phyloP scores from a whole-genome alignment of 805 yeast species.

The Blastobotrys mokoenaii region DNA sequence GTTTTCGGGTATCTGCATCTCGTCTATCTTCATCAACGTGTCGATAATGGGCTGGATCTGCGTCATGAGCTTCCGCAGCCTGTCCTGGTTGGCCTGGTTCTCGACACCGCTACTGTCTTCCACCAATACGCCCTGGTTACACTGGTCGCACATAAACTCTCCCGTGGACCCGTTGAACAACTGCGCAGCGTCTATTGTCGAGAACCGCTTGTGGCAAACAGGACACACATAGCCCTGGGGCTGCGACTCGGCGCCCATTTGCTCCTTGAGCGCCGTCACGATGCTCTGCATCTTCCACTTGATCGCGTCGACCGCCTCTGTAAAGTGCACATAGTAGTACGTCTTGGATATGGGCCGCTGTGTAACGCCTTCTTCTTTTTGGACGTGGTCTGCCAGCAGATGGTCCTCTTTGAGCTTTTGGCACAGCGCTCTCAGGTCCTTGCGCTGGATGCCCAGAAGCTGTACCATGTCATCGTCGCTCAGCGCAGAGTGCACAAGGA shows the following conservation, averaged over 20 bases:
- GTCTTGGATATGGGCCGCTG: conserved; percentile 63
- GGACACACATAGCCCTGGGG: conserved; percentile 95
- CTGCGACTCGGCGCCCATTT: conserved; percentile 73
- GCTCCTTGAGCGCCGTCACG: conserved; percentile 70
- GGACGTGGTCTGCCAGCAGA: conserved; percentile 51
- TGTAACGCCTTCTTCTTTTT: conserved; percentile 49
- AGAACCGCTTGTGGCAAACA: conserved; percentile 68
- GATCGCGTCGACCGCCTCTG: conserved; percentile 90
- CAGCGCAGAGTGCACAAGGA: conserved; percentile 77
- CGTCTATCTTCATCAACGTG: conserved; percentile 74
- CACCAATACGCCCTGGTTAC: conserved; percentile 55
- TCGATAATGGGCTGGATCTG: conserved; percentile 85
- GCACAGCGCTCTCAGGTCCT: conserved; percentile 77
- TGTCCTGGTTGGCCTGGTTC: conserved; percentile 71
- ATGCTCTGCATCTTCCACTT: conserved; percentile 93
- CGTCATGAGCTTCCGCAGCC: conserved; percentile 74
- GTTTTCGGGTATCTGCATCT: conserved; percentile 73
- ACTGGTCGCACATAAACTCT: conserved; percentile 76
- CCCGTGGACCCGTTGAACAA: conserved; percentile 70
- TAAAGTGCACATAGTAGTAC: conserved; percentile 78
- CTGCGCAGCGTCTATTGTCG: conserved; percentile 83
- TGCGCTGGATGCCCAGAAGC: conserved; percentile 73
- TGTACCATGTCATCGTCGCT: conserved; percentile 86
- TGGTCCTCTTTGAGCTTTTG: conserved; percentile 80
- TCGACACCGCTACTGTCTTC: conserved; percentile 87